Percentiles rank a stretch among this genome's conserved stretches.
Evolutionary conservation across 306 rosid genomes (phyloP).

Genomic region (Cicer bijugum): DNA sequence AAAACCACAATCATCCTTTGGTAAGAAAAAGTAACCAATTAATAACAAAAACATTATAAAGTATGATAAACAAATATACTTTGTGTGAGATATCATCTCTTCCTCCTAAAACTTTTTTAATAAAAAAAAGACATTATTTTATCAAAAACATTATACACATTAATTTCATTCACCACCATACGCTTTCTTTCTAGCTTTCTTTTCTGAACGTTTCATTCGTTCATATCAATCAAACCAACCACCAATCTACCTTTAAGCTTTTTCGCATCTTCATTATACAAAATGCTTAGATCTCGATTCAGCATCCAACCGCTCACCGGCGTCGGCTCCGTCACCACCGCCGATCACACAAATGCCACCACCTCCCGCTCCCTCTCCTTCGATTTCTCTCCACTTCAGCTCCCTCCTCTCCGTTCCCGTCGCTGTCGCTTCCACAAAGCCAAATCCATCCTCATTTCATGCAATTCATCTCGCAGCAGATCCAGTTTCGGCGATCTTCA

Average conservation of each 20-base stretch:
- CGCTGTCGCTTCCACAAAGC: constrained; percentile 50
- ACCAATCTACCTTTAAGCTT: background rate
- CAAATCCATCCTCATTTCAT: constrained; percentile 59
- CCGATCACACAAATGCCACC: constrained; percentile 57
- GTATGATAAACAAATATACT: no score
- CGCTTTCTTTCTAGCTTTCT: background rate
- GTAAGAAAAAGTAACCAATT: no score
- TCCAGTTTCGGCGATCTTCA: constrained; percentile 55
- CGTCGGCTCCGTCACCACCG: constrained; percentile 43
- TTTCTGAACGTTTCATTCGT: background rate
- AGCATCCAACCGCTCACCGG: constrained; percentile 48
- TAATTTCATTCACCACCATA: background rate
- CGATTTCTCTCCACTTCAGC: constrained; percentile 45
- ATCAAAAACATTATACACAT: background rate
- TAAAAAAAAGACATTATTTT: no score
- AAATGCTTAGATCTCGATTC: constrained; percentile 52
- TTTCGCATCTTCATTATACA: background rate
- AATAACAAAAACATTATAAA: no score
- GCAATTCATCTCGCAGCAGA: constrained; percentile 57
- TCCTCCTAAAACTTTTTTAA: no score
- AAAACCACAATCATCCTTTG: no score
- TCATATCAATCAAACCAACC: constrained; percentile 9
- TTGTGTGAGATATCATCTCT: no score
- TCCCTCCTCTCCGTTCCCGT: constrained; percentile 43
- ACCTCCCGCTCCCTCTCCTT: constrained; percentile 45